These are phyloP conservation scores for Suillus brevipes DNA, from an alignment of 768 basidiomycete genomes.

Conservation along the genomic window DNA sequence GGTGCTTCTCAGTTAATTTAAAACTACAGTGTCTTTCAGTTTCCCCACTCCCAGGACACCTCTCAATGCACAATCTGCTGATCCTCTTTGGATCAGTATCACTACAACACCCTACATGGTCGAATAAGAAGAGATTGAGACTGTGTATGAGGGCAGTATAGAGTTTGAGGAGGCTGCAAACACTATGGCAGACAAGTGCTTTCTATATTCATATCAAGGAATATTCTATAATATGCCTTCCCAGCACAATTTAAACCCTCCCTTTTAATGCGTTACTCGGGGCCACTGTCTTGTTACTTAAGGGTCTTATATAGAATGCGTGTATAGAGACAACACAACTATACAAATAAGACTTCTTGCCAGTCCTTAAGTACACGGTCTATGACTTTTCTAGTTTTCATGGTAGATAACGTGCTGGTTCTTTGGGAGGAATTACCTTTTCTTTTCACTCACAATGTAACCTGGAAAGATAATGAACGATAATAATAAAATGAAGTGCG, in stretches of 20 bases:
- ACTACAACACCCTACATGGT: not conserved
- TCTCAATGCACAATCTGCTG: not conserved
- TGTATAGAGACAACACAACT: too few species aligned
- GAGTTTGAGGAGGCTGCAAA: not conserved
- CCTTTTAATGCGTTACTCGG: not conserved
- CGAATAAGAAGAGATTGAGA: not conserved
- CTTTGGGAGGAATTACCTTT: too few species aligned
- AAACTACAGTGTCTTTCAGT: not conserved
- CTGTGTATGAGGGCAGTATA: not conserved
- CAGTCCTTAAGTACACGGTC: too few species aligned
- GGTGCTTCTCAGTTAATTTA: too few species aligned
- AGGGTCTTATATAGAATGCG: too few species aligned
- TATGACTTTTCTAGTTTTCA: too few species aligned
- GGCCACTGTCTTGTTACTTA: too few species aligned
- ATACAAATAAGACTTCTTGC: too few species aligned
- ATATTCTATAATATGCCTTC: not conserved
- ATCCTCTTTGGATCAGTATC: not conserved
- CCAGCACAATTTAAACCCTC: not conserved
- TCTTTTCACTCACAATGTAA: too few species aligned
- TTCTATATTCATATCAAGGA: not conserved
- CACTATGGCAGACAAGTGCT: not conserved
- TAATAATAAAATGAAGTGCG: too few species aligned
- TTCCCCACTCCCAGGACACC: not conserved
- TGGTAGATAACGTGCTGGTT: too few species aligned
- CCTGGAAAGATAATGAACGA: too few species aligned